Percentiles rank a stretch among this genome's conserved stretches.
phyloP scores from a whole-genome alignment of 352 stramenopile genomes.

The Peronospora farinosa region DNA sequence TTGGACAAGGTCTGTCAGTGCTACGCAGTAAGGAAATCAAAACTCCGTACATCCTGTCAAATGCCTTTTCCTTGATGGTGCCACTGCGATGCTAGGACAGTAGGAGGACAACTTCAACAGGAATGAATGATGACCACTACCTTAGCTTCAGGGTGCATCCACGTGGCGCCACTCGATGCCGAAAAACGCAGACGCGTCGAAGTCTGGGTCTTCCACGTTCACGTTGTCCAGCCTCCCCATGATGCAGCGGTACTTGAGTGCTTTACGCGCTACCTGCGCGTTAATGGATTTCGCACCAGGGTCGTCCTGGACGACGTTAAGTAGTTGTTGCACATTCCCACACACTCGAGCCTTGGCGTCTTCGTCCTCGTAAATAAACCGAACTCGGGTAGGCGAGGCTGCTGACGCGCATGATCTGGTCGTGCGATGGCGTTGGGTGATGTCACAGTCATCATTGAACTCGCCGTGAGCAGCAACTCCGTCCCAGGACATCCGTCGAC shows the following conservation, averaged over 20 bases:
- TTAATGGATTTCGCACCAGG: conserved; percentile 23
- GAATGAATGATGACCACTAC: conserved; percentile 11
- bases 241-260: conserved; percentile 35
- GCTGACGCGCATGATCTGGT: neutral
- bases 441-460: conserved; percentile 8
- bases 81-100: neutral
- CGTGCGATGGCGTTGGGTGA: conserved; percentile 7
- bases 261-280: conserved; percentile 32
- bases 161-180: conserved; percentile 38
- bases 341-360: conserved; percentile 31
- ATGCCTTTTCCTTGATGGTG: neutral
- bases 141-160: conserved; percentile 21
- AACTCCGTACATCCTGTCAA: conserved; percentile 6
- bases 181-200: conserved; percentile 39
- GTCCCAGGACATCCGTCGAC: conserved; percentile 24
- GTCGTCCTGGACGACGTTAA: conserved; percentile 34
- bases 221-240: conserved; percentile 30
- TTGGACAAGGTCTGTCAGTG: neutral
- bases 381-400: conserved; percentile 24
- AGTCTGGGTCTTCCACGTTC: conserved; percentile 28
- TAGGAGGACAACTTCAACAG: conserved; percentile 17
- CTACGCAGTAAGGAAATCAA: conserved; percentile 9
- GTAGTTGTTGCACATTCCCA: conserved; percentile 29
- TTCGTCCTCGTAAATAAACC: conserved; percentile 38
- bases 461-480: conserved; percentile 3